Evolutionary conservation across 2,329 filamentous ascomycete genomes (phyloP).

Genomic region (Scedosporium aurantiacum): DNA sequence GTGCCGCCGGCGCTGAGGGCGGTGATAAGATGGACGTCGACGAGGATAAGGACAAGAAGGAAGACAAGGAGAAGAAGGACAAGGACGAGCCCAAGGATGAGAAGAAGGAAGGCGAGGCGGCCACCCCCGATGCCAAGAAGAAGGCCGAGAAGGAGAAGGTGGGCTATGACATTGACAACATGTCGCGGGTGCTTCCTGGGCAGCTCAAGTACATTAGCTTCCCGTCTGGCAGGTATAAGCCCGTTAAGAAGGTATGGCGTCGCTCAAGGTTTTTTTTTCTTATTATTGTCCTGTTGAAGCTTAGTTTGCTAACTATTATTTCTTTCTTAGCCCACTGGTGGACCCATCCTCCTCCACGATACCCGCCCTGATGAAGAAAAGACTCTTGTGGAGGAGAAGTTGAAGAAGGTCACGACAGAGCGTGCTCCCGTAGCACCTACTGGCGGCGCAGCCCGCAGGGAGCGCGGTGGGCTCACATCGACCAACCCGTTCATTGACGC

Average conservation of each 20-base stretch:
- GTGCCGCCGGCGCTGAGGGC: slow-evolving; percentile 26
- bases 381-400: slow-evolving; percentile 76
- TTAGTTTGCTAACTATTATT: slow-evolving; percentile 24
- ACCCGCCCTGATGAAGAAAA: slow-evolving; percentile 70
- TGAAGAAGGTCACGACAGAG: slow-evolving; percentile 65
- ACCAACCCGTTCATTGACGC: slow-evolving; percentile 28
- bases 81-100: slow-evolving; percentile 54
- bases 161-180: slow-evolving; percentile 91
- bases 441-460: slow-evolving; percentile 19
- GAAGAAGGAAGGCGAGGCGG: slow-evolving; percentile 40
- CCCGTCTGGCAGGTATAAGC: slow-evolving; percentile 79
- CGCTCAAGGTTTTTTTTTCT: background rate
- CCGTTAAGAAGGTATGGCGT: slow-evolving; percentile 65
- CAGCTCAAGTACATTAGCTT: slow-evolving; percentile 97
- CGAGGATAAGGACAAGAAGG: slow-evolving; percentile 45
- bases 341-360: slow-evolving; percentile 83
- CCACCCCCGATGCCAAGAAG: slow-evolving; percentile 60
- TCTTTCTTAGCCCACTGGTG: slow-evolving; percentile 67
- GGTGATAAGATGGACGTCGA: slow-evolving; percentile 86
- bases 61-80: slow-evolving; percentile 32
- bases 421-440: slow-evolving; percentile 44
- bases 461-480: slow-evolving; percentile 20
- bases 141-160: slow-evolving; percentile 93
- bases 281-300: background rate
- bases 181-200: slow-evolving; percentile 83